A percentile compares a stretch with the other conserved stretches of the same genome.
phyloP scores from a whole-genome alignment of 768 basidiomycete species.

The Trametes cingulata region DNA sequence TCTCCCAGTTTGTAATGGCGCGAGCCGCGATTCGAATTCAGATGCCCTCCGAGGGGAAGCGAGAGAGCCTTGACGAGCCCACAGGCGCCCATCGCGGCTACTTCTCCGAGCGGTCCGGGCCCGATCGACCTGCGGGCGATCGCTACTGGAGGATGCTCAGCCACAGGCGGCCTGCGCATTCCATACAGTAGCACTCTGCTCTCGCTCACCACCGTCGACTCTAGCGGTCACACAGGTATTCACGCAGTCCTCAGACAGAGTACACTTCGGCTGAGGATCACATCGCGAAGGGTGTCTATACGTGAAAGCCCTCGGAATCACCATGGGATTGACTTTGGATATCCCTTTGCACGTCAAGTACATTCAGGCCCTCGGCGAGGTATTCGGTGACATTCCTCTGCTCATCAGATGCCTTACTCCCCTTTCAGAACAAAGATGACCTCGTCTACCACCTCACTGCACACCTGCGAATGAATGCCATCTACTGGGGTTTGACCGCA shows the following conservation, averaged over 20 bases:
- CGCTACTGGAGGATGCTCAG: too few species aligned
- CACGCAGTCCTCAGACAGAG: too few species aligned
- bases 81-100: background rate
- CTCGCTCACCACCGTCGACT: background rate
- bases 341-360: constrained; percentile 45
- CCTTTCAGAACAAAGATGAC: constrained; percentile 73
- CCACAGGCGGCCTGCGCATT: background rate
- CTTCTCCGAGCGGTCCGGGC: background rate
- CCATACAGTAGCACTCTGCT: background rate
- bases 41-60: background rate
- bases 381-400: constrained; percentile 21
- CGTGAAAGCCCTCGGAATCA: background rate
- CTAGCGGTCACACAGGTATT: too few species aligned
- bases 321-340: constrained; percentile 14
- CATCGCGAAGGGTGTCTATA: background rate
- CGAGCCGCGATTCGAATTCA: background rate
- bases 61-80: background rate
- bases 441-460: constrained; percentile 87
- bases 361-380: constrained; percentile 54
- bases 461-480: constrained; percentile 91
- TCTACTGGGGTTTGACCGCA: constrained; percentile 96
- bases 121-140: too few species aligned
- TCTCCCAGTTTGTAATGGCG: constrained; percentile 2
- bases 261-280: background rate
- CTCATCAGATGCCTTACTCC: background rate